Evolutionary conservation across 192 early-diverging fungal genomes (phyloP).

Genomic region (Funneliformis mosseae): DNA sequence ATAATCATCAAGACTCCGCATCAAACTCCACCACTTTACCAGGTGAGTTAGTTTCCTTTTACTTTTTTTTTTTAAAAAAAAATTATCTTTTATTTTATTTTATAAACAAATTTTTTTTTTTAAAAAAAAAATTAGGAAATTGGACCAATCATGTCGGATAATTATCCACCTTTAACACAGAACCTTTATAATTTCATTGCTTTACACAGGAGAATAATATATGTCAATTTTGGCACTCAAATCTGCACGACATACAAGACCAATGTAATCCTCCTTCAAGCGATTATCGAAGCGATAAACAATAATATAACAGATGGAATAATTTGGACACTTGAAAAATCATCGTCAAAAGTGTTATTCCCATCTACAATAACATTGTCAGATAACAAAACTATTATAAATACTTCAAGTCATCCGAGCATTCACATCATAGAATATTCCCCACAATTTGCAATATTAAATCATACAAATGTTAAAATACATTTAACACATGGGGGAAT

Average conservation of each 20-base stretch:
- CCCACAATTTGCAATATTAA: conserved; percentile 41
- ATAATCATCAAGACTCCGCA: neutral
- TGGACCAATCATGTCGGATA: conserved; percentile 41
- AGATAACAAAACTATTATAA: neutral
- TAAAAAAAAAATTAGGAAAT: conserved; percentile 26
- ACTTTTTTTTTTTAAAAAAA: neutral
- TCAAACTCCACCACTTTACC: neutral
- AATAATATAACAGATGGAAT: conserved; percentile 38
- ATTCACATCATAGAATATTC: conserved; percentile 29
- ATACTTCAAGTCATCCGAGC: conserved; percentile 3
- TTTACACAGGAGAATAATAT: conserved; percentile 26
- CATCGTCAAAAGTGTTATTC: neutral
- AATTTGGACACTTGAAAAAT: conserved; percentile 36
- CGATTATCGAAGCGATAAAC: conserved; percentile 37
- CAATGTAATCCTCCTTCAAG: conserved; percentile 29
- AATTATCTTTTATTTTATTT: neutral
- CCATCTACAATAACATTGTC: neutral
- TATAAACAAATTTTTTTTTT: neutral
- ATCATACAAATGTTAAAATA: conserved; percentile 32
- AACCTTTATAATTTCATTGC: conserved; percentile 17
- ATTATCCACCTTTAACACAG: conserved; percentile 10
- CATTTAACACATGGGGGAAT: conserved; percentile 42
- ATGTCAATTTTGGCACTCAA: conserved; percentile 41
- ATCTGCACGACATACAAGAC: conserved; percentile 18
- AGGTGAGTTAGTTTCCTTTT: neutral